phyloP scores from a whole-genome alignment of 345 rosid species.

The Populus alba region DNA sequence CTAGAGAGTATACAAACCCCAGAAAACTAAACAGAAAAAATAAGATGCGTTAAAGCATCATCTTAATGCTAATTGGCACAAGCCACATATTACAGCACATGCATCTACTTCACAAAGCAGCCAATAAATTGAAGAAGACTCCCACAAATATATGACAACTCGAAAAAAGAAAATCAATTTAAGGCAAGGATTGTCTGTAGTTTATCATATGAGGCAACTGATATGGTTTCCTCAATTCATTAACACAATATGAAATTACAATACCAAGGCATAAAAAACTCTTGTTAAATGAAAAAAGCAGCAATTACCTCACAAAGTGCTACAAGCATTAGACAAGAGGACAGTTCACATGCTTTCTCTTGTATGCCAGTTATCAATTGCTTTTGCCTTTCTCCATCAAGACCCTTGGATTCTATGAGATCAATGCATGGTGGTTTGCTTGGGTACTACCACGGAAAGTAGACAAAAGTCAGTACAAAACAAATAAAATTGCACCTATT shows the following conservation, averaged over 20 bases:
- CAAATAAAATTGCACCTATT: neutral
- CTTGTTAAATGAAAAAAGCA: neutral
- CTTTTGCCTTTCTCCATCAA: conserved; percentile 67
- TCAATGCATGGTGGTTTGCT: conserved; percentile 61
- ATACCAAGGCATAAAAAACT: neutral
- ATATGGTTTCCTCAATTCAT: neutral
- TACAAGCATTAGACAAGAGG: conserved; percentile 74
- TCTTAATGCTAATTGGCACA: neutral
- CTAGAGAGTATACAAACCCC: neutral
- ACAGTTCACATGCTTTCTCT: conserved; percentile 57
- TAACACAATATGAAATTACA: neutral
- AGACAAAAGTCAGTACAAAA: neutral
- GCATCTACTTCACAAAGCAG: neutral
- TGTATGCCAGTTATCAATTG: conserved; percentile 46
- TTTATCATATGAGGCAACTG: neutral
- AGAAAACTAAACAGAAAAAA: neutral
- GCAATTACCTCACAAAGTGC: conserved; percentile 82
- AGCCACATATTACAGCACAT: neutral
- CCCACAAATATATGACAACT: neutral
- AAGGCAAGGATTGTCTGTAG: neutral
- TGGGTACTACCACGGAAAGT: conserved; percentile 57
- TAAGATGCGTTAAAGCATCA: neutral
- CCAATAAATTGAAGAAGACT: neutral
- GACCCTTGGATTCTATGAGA: conserved; percentile 78
- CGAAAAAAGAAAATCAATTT: neutral